Conservation (phyloP, 2,329 filamentous ascomycete species). For the Xylaria polymorpha region DNA sequence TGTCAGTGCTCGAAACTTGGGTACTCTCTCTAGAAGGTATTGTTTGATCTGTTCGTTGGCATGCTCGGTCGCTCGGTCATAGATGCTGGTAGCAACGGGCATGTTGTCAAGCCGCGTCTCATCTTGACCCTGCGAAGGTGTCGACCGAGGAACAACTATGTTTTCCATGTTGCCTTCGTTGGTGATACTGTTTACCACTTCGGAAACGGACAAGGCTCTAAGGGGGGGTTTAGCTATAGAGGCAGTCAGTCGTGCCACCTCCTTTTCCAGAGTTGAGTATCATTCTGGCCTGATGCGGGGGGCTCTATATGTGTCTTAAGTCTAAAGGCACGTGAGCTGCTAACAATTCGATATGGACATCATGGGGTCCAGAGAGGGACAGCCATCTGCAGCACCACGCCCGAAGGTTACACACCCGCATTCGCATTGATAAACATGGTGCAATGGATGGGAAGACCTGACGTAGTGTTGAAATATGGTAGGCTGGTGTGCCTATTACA, state of each 20-base stretch:
- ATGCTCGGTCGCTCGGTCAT: background rate
- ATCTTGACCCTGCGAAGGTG: background rate
- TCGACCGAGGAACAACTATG: background rate
- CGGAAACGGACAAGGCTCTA: background rate
- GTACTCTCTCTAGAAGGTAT: conserved; percentile 22
- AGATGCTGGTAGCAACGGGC: background rate
- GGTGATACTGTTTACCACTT: background rate
- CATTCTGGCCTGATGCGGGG: background rate
- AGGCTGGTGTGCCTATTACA: background rate
- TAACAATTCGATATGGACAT: background rate
- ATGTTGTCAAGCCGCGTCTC: background rate
- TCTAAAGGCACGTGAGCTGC: background rate
- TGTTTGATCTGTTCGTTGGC: background rate
- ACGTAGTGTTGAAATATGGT: background rate
- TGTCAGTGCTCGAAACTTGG: conserved; percentile 11
- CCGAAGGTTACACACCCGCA: background rate
- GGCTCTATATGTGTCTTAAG: background rate
- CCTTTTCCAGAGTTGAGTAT: background rate
- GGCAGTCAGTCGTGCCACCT: background rate
- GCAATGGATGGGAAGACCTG: background rate
- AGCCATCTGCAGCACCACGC: conserved; percentile 1
- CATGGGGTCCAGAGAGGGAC: background rate
- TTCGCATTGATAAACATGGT: background rate
- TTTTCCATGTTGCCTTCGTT: background rate
- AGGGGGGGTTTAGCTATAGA: background rate